Evolutionary conservation across 805 yeast genomes (phyloP), one percentile per base, ranked within the genome.

Genomic region (Metschnikowia vanudenii): DNA sequence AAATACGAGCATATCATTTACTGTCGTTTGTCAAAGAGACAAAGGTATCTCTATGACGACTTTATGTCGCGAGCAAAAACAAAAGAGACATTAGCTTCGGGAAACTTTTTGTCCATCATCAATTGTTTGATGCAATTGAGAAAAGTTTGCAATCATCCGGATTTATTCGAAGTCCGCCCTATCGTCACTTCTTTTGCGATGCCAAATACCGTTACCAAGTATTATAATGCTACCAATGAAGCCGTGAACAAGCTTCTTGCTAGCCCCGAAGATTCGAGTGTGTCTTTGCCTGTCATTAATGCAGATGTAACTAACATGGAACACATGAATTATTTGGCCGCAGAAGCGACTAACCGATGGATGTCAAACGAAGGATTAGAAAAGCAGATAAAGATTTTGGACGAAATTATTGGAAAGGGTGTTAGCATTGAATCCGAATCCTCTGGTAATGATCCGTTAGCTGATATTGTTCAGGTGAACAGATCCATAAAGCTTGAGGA

Each of bases 21-120:
- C 62, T 95, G 99, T 69, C 79, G 96, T 22, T 69, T 94, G 37
- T 90, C 97, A 1, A 90, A 94, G 58, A 79, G 99, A 53, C 99
- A 94, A 63, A 71, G 98, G 50, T 87, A 80, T 58, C 67, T 94
- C 45, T 94, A 94, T 59, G 99, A 94, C 64, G 99, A 94, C 65
- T 94, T 94, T 61, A 88, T 94, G 96, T 86, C 97, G 1, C 75
- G 99, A 53, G 96, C 99, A 7, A 92, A 92, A 59, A 94, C 99
- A 0, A 85, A 81, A 58, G 97, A 88, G 53, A 94, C 98, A 3
- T 74, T 94, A 51, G 92, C 92, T 1, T 87, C 96, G 26, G 98
- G 99, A 4, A 94, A 94, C 60, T 94, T 91, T 59, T 73, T 94
- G 65, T 88, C 97, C 13, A 94, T 94, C 60, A 91, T 94, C 58